Evolutionary conservation across 176 grass and related monocot genomes (phyloP), one percentile per base, ranked within the genome.

Genomic region (Panicum miliaceum): DNA sequence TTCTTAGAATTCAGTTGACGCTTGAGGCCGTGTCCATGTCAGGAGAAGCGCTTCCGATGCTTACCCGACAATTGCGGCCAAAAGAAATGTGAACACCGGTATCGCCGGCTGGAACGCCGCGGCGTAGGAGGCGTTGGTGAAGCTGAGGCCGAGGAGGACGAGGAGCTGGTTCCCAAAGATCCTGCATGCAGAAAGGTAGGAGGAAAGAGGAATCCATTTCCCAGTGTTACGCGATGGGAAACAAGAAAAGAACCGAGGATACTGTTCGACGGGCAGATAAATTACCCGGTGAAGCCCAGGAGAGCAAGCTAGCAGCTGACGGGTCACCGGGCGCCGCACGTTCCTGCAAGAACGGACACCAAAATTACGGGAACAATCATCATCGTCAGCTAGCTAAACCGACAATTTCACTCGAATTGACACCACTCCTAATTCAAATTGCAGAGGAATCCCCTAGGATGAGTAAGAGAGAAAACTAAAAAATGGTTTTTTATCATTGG

Each of bases 101-200:
- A 96, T 98, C 2, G 96, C 91, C 8, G 96, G 96, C 87, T 98
- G 93, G 89, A 98, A 90, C 1, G 93, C 93, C 5, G 96, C 84
- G 47, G 96, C 93, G 75, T 96, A 95, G 85, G 91, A 89, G 76
- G 96, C 89, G 75, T 91, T 98, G 62, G 96, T 98, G 81, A 84
- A 98, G 74, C 86, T 84, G 59, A 98, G 87, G 54, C 96, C 96
- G 0, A 98, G 84, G 58, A 98, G 87, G 87, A 96, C 96, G 12
- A 98, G 90, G 36, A 98, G 96, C 85, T 94, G 93, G 84, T 93
- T 98, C n/a, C 87, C 93, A 37, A 93, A 95, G 75, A 98, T 94
- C 73, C 95, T 97, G 82, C 56, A 50, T 97, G 82, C 56, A 50
- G 46, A 40, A 19, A 50, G 42, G 26, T n/a, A 18, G 76, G 27